A percentile compares a stretch with the other conserved stretches of the same genome.
Evolutionary conservation across 169 alveolate species (phyloP).

Genomic region (Cryptosporidium ubiquitum): DNA sequence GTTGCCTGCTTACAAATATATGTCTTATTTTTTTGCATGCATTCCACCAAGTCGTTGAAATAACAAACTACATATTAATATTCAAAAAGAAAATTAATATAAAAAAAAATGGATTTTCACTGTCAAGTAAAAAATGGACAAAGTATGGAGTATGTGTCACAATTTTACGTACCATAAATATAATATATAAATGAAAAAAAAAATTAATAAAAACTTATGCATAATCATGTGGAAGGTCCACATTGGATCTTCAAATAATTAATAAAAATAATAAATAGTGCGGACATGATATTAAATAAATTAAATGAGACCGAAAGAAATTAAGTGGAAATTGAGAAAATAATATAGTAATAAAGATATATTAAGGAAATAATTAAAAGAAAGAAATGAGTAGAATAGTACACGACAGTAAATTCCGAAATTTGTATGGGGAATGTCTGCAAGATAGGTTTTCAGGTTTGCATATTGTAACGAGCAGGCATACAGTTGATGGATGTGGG

Average conservation of each 20-base stretch:
- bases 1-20: too few relatives aligned
- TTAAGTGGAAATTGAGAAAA: neutral
- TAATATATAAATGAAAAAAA: slow-evolving; percentile 13
- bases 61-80: neutral
- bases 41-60: neutral
- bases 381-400: slow-evolving; percentile 60
- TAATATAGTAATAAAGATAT: neutral
- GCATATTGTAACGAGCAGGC: slow-evolving; percentile 65
- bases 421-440: slow-evolving; percentile 69
- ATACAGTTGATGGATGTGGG: slow-evolving; percentile 74
- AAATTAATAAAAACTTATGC: slow-evolving; percentile 32
- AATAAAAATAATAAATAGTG: slow-evolving; percentile 10
- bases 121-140: slow-evolving; percentile 31
- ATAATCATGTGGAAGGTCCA: slow-evolving; percentile 73
- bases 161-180: slow-evolving; percentile 7
- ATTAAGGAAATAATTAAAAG: neutral
- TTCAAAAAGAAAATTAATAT: neutral
- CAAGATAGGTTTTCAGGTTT: slow-evolving; percentile 73
- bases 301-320: neutral
- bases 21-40: too few relatives aligned
- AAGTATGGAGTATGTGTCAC: slow-evolving; percentile 3
- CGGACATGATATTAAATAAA: slow-evolving; percentile 25
- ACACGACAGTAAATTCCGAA: slow-evolving; percentile 74
- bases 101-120: neutral
- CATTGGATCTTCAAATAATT: slow-evolving; percentile 71